Evolutionary conservation across 1,284 basidiomycete species (phyloP).

Genomic region (Leccinum cinnamomeum): DNA sequence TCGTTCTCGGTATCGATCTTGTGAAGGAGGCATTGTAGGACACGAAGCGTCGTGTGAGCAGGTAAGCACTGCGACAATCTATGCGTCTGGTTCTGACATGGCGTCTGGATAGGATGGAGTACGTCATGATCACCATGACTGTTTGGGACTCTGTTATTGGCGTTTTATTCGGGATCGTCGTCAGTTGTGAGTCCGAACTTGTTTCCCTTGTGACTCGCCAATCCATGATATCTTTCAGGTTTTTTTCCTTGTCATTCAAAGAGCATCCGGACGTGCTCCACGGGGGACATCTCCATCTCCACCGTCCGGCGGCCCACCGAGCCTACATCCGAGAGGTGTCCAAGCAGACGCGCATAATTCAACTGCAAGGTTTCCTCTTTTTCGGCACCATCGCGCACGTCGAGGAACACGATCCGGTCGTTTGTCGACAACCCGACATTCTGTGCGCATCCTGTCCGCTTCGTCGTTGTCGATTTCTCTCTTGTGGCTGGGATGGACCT

Average conservation of each 20-base stretch:
- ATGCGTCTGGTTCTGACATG: conserved; percentile 4
- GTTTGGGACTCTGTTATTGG: conserved; percentile 94
- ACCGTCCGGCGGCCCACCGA: conserved; percentile 86
- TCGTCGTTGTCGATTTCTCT: conserved; percentile 84
- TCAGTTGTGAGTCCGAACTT: conserved; percentile 67
- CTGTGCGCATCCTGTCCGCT: conserved; percentile 81
- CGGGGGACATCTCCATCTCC: conserved; percentile 81
- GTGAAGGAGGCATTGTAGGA: conserved; percentile 97
- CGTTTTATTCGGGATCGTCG: conserved; percentile 88
- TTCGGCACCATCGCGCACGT: conserved; percentile 94
- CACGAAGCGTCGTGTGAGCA: conserved; percentile 84
- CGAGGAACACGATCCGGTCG: conserved; percentile 73
- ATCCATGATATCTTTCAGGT: conserved; percentile 42
- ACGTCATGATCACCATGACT: conserved; percentile 85
- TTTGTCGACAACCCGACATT: conserved; percentile 77
- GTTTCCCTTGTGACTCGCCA: conserved; percentile 12
- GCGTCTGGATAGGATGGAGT: conserved; percentile 52
- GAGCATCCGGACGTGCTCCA: conserved; percentile 81
- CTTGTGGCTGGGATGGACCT: conserved; percentile 92
- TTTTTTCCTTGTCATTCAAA: conserved; percentile 96
- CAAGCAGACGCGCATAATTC: conserved; percentile 87
- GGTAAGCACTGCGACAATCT: conserved; percentile 44
- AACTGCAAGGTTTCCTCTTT: conserved; percentile 93
- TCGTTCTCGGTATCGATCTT: conserved; percentile 92
- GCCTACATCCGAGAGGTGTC: conserved; percentile 91